These are phyloP conservation scores for Gentiana macrophylla DNA, from an alignment of 257 asterid genomes.

Conservation along the genomic window DNA sequence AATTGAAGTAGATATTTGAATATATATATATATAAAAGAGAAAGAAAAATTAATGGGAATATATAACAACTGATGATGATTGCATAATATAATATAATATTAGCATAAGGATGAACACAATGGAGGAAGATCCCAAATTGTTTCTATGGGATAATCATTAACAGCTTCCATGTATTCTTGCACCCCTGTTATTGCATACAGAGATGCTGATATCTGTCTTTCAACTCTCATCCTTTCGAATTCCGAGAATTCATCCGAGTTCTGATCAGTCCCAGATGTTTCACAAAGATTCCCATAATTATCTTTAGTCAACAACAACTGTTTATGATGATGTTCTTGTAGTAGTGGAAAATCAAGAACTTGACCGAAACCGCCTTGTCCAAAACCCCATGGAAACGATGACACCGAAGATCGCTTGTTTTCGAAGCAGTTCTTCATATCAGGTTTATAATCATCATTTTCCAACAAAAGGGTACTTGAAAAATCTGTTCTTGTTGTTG, in stretches of 20 bases:
- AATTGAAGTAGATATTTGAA: not conserved
- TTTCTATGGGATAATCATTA: conserved; percentile 31
- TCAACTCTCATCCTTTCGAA: conserved; percentile 51
- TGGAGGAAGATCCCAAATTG: conserved; percentile 72
- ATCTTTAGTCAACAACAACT: conserved; percentile 10
- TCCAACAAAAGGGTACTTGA: conserved; percentile 12
- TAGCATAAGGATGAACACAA: conserved; percentile 29
- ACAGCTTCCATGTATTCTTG: conserved; percentile 60
- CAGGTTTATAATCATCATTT: conserved; percentile 40
- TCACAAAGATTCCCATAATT: conserved; percentile 1
- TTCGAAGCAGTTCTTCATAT: conserved; percentile 28
- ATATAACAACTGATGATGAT: conserved; percentile 1
- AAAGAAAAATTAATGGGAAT: not conserved
- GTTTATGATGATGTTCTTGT: conserved; percentile 1
- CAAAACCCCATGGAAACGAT: conserved; percentile 7
- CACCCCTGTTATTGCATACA: conserved; percentile 58
- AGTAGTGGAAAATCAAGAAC: not conserved
- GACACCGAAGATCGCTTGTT: conserved; percentile 9
- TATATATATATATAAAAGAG: not conserved
- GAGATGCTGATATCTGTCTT: conserved; percentile 75
- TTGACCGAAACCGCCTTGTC: not conserved
- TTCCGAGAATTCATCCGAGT: conserved; percentile 19
- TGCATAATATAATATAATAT: not conserved
- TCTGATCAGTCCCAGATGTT: not conserved
- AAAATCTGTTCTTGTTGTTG: conserved; percentile 8